phyloP scores from a whole-genome alignment of 1,284 basidiomycete species.

The Uromyces viciae-fabae region DNA sequence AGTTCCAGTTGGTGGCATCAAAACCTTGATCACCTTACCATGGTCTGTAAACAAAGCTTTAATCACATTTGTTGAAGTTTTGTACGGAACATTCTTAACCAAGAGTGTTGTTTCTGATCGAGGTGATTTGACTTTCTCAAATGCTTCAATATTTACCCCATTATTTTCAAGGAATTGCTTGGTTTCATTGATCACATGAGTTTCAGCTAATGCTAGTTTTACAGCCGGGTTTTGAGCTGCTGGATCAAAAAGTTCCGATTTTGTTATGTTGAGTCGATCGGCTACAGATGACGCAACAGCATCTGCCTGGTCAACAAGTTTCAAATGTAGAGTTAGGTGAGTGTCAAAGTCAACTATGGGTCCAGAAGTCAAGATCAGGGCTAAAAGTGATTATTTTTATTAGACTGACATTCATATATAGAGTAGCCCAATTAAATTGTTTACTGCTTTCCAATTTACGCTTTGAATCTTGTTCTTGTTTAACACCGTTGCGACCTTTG shows the following conservation, averaged over 20 bases:
- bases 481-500: constrained; percentile 51
- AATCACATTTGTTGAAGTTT: constrained; percentile 71
- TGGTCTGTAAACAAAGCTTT: constrained; percentile 73
- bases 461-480: constrained; percentile 64
- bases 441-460: constrained; percentile 70
- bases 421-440: constrained; percentile 91
- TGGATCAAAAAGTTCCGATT: constrained; percentile 75
- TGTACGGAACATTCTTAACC: constrained; percentile 95
- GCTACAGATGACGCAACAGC: constrained; percentile 80
- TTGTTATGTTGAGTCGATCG: constrained; percentile 72
- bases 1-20: constrained; percentile 88
- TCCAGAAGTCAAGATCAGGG: no score
- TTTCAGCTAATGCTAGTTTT: constrained; percentile 91
- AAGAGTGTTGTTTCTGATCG: constrained; percentile 70
- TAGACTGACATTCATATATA: constrained; percentile 90
- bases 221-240: constrained; percentile 63
- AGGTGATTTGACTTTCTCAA: constrained; percentile 8
- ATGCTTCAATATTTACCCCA: constrained; percentile 54
- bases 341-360: no score
- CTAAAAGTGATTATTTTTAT: constrained; percentile 22
- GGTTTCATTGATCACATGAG: constrained; percentile 90
- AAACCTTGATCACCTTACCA: constrained; percentile 69
- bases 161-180: constrained; percentile 72
- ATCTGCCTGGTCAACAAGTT: constrained; percentile 64
- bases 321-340: not conserved